Percentiles rank a stretch among this genome's conserved stretches.
These are phyloP conservation scores for Gracilaria vermiculophylla DNA, from an alignment of 23 red algal species.

Conservation along the genomic window DNA sequence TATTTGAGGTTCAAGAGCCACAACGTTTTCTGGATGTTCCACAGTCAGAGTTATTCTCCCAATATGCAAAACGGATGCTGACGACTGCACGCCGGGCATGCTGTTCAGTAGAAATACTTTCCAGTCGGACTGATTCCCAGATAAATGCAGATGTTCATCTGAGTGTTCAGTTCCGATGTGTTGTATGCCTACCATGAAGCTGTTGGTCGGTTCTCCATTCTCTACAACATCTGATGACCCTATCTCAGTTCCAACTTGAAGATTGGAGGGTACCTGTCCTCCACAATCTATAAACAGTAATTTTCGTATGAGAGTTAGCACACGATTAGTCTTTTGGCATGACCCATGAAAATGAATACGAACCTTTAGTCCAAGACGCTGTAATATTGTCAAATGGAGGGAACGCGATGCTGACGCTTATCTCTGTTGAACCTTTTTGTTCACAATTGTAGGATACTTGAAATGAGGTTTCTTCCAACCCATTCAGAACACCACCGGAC, in stretches of 20 bases:
- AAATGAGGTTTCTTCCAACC: conserved; percentile 19
- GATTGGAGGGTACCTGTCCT: conserved; percentile 30
- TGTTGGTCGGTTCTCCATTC: conserved; percentile 42
- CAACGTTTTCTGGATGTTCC: conserved; percentile 28
- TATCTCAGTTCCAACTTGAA: conserved; percentile 4
- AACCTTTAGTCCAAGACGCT: conserved; percentile 50
- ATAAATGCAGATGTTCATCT: conserved; percentile 58
- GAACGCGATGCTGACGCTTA: conserved; percentile 34
- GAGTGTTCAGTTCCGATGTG: conserved; percentile 61
- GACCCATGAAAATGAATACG: background rate
- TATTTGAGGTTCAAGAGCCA: conserved; percentile 6
- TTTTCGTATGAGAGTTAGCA: no score
- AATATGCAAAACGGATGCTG: conserved; percentile 25
- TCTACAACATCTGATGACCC: conserved; percentile 40
- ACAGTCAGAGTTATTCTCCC: conserved; percentile 50
- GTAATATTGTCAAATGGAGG: conserved; percentile 55
- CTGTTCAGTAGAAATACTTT: conserved; percentile 27
- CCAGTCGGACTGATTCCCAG: conserved; percentile 64
- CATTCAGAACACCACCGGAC: conserved; percentile 43
- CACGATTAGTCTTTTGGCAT: no score
- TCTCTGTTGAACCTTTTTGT: conserved; percentile 35
- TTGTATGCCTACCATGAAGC: conserved; percentile 54
- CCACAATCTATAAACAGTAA: conserved; percentile 50
- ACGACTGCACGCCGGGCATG: background rate
- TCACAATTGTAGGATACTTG: conserved; percentile 51